These are phyloP conservation scores for Tulasnella sp. DNA, from an alignment of 768 basidiomycete genomes.

Conservation along the genomic window DNA sequence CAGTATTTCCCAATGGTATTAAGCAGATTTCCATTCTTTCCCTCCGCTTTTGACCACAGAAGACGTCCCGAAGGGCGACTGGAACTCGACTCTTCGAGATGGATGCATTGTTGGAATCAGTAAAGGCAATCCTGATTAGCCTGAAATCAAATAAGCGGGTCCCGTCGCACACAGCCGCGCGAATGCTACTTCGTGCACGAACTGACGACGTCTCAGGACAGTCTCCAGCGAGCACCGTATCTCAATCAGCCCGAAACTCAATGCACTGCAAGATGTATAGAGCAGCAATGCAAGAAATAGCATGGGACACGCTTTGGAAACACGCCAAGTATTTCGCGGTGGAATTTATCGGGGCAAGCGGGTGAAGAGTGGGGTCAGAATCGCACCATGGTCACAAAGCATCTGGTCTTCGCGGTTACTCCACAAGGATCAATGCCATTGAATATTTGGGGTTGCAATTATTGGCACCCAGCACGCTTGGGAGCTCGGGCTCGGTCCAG, in stretches of 20 bases:
- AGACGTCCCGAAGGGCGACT: too few species aligned
- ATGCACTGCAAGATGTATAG: not conserved
- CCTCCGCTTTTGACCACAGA: too few species aligned
- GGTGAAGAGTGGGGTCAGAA: not conserved
- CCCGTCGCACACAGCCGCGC: too few species aligned
- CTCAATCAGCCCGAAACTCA: not conserved
- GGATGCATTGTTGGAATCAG: too few species aligned
- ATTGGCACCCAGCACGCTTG: not conserved
- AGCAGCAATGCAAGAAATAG: not conserved
- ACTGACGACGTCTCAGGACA: too few species aligned
- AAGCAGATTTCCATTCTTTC: too few species aligned
- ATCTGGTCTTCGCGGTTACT: not conserved
- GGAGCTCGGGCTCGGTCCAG: not conserved
- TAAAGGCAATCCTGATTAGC: too few species aligned
- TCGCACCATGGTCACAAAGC: not conserved
- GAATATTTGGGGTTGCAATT: not conserved
- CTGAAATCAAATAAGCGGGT: too few species aligned
- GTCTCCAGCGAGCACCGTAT: too few species aligned
- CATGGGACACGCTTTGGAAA: not conserved
- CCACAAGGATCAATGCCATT: not conserved
- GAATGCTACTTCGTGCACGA: too few species aligned
- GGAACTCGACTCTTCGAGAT: too few species aligned
- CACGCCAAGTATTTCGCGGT: not conserved
- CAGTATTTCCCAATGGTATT: too few species aligned
- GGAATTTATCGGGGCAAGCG: not conserved